Percentiles rank a stretch among this genome's conserved stretches.
phyloP scores from a whole-genome alignment of 1,284 basidiomycete species.

The Puccinia horiana region DNA sequence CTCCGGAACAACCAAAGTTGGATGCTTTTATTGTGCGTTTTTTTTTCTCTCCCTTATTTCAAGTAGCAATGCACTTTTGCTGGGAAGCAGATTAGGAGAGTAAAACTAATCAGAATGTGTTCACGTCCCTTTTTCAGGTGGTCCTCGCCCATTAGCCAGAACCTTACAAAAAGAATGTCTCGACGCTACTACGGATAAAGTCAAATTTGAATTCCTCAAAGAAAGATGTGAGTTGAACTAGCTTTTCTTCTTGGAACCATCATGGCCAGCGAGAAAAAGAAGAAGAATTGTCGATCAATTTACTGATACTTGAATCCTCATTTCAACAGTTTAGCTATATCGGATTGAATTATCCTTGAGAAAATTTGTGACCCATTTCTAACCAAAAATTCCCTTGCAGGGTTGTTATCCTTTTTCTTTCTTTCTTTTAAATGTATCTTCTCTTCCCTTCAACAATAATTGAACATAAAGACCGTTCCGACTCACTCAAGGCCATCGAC shows the following conservation, averaged over 20 bases:
- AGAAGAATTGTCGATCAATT: background rate
- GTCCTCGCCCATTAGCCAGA: conserved; percentile 70
- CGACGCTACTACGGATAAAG: conserved; percentile 64
- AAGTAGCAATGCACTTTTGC: background rate
- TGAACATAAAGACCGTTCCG: no score
- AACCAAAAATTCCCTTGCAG: no score
- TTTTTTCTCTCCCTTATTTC: background rate
- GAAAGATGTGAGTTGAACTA: conserved; percentile 56
- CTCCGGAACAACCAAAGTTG: conserved; percentile 72
- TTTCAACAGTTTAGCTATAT: no score
- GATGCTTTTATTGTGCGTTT: conserved; percentile 60
- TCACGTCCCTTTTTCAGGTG: conserved; percentile 1
- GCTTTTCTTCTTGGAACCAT: background rate
- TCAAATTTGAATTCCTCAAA: conserved; percentile 78
- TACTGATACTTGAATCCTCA: no score
- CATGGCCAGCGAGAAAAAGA: background rate
- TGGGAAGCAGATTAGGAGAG: no score
- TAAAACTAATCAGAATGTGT: no score
- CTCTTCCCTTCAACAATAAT: no score
- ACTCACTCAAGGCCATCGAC: no score
- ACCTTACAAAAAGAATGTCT: conserved; percentile 71
- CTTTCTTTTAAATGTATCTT: no score
- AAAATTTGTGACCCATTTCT: no score
- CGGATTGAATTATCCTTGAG: no score
- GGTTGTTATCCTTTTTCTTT: no score